Base-by-base conservation (phyloP, 2,329 filamentous ascomycete species). In the Thielaviopsis populi region DNA sequence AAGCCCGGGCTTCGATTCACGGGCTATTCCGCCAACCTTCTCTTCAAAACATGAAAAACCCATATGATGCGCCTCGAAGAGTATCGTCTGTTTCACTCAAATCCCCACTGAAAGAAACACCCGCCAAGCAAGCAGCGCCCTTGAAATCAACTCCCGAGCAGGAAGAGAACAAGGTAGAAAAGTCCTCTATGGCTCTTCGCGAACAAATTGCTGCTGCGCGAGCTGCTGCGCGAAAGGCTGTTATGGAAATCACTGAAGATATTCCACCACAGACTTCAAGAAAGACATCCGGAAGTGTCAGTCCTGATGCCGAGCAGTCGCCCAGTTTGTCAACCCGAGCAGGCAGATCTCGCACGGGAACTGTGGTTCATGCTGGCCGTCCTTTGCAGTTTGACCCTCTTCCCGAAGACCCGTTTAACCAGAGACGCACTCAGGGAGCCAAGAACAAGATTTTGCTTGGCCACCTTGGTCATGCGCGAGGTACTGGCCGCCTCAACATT, bases 181-280 rank as follows among this genome's bases (percentile, higher is more conserved):
- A 88, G 69, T 91, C 91, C 0, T 96, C 92, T 0, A 78, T 82
- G 17, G 86, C 91, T 0, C 75, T 99, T 15, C 84, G 94, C 41
- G 90, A 96, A 61, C 91, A 94, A 63, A 96, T 97, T 67, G 90
- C 91, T 43, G 92, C 91, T 69, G 92, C 94, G 0, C 95, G 92
- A 71, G 91, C 91, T 1, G 88, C 90, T 1, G 87, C 83, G 64
- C 82, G 84, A 67, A 84, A 82, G 11, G 75, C 76, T 2, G 71
- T 74, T 41, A 74, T 71, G 54, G 74, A 76, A 56, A 68, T 69
- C 7, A 68, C 73, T 7, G 69, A 66, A 2, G 66, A 59, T 3
- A 62, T 43, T 8, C 62, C 67, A 37, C 66, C 54, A 8, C 27
- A 56, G 11, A 1, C 62, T 17, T 33, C 24, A 15, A 37, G 22